Evolutionary conservation across 108 stramenopile species (phyloP).

Genomic region (Nitzschia sp.): DNA sequence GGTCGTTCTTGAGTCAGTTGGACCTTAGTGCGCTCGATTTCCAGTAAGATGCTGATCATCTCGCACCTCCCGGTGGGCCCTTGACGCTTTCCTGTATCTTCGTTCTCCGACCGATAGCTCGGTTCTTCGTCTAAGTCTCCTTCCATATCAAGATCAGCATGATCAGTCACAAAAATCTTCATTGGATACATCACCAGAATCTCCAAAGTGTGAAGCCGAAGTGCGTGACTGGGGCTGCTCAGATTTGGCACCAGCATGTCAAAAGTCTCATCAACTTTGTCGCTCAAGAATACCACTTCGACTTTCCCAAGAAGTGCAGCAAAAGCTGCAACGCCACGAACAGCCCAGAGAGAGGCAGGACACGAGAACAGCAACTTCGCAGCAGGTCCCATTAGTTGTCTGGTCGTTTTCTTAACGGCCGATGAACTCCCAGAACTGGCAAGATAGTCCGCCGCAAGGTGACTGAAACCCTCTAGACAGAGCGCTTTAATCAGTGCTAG

Average conservation of each 20-base stretch:
- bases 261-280: conserved; percentile 25
- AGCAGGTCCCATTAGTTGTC: conserved; percentile 24
- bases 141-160: conserved; percentile 73
- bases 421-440: neutral
- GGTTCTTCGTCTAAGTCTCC: conserved; percentile 85
- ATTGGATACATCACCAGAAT: conserved; percentile 69
- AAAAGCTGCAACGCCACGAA: conserved; percentile 52
- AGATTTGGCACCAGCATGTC: conserved; percentile 69
- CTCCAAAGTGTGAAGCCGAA: conserved; percentile 67
- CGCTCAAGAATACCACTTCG: conserved; percentile 1
- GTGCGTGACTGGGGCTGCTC: conserved; percentile 58
- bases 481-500: conserved; percentile 27
- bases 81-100: neutral
- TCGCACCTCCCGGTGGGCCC: conserved; percentile 54
- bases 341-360: conserved; percentile 54
- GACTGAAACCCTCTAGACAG: conserved; percentile 56
- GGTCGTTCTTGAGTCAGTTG: conserved; percentile 58
- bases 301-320: conserved; percentile 19
- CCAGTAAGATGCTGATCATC: conserved; percentile 52
- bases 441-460: conserved; percentile 13
- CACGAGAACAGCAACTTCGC: conserved; percentile 37
- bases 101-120: neutral
- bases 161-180: conserved; percentile 67
- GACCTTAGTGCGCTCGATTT: conserved; percentile 66
- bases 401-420: conserved; percentile 22